Conservation (phyloP, 2,329 filamentous ascomycete genomes). For the Fonsecaea erecta region DNA sequence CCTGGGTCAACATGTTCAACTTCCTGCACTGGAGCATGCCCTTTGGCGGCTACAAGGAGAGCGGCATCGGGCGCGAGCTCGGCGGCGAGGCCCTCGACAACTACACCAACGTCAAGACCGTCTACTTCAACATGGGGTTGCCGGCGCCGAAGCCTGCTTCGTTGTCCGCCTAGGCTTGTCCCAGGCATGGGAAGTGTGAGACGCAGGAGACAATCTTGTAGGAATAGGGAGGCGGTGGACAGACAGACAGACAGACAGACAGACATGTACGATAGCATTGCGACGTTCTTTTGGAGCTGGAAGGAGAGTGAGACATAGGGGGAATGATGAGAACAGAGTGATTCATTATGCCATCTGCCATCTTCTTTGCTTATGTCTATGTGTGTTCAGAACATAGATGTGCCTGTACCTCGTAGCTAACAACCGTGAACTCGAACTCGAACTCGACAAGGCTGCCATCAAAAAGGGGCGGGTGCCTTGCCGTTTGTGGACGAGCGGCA, state of each 20-base stretch:
- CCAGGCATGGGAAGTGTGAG: not conserved
- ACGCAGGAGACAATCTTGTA: too few relatives aligned
- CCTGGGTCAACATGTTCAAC: slow-evolving; percentile 51
- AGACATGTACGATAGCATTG: not conserved
- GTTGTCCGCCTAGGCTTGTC: not conserved
- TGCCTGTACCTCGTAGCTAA: too few relatives aligned
- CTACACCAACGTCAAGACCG: slow-evolving; percentile 63
- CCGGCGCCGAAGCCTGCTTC: not conserved
- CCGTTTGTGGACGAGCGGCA: too few relatives aligned
- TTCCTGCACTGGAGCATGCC: slow-evolving; percentile 47
- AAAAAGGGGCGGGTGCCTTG: not conserved
- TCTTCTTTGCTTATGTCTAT: not conserved
- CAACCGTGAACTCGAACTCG: too few relatives aligned
- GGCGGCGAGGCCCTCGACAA: slow-evolving; percentile 50
- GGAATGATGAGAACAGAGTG: not conserved
- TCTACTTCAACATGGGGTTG: slow-evolving; percentile 51
- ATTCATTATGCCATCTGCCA: not conserved
- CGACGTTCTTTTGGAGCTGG: not conserved
- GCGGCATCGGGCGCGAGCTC: slow-evolving; percentile 21
- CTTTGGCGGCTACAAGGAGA: slow-evolving; percentile 51
- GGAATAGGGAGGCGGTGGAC: too few relatives aligned
- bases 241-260: not conserved
- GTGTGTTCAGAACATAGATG: not conserved
- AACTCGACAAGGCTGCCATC: not conserved
- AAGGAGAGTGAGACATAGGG: not conserved